A percentile compares a stretch with the other conserved stretches of the same genome.
These are phyloP conservation scores for Blastocystis sp. DNA, from an alignment of 352 stramenopile genomes.

Conservation along the genomic window DNA sequence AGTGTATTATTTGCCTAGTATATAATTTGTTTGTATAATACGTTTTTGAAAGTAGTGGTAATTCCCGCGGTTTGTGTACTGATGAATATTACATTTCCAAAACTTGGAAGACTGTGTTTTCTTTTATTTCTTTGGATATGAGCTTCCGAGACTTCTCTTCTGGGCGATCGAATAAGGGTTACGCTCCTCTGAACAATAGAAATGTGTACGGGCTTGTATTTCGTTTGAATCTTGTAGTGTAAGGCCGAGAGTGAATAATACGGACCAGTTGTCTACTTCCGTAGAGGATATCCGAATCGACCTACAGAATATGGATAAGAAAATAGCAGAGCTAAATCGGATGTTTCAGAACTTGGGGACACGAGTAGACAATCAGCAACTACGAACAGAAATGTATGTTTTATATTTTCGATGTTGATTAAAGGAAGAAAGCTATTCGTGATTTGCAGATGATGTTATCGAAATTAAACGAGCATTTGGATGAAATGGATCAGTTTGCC, in stretches of 20 bases:
- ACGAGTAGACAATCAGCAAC: constrained; percentile 38
- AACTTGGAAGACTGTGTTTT: background rate
- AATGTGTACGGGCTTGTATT: background rate
- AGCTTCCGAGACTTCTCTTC: constrained; percentile 39
- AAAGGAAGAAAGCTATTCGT: constrained; percentile 42
- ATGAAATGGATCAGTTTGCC: constrained; percentile 55
- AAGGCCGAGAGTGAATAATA: background rate
- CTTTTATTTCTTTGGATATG: background rate
- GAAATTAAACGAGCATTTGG: constrained; percentile 57
- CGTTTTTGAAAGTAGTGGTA: background rate
- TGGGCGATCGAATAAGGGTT: constrained; percentile 2
- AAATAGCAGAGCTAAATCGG: constrained; percentile 44
- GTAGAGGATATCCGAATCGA: constrained; percentile 54
- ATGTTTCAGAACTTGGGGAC: constrained; percentile 60
- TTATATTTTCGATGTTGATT: background rate
- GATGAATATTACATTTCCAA: background rate
- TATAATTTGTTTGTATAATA: background rate
- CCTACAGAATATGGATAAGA: constrained; percentile 51
- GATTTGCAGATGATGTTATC: constrained; percentile 9
- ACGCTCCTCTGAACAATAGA: background rate
- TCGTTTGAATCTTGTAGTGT: background rate
- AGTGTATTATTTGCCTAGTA: background rate
- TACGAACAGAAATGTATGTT: constrained; percentile 48
- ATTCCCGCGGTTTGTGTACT: background rate
- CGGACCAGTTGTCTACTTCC: constrained; percentile 39